Base-by-base conservation (phyloP, 768 basidiomycete genomes). In the Russula vinacea region DNA sequence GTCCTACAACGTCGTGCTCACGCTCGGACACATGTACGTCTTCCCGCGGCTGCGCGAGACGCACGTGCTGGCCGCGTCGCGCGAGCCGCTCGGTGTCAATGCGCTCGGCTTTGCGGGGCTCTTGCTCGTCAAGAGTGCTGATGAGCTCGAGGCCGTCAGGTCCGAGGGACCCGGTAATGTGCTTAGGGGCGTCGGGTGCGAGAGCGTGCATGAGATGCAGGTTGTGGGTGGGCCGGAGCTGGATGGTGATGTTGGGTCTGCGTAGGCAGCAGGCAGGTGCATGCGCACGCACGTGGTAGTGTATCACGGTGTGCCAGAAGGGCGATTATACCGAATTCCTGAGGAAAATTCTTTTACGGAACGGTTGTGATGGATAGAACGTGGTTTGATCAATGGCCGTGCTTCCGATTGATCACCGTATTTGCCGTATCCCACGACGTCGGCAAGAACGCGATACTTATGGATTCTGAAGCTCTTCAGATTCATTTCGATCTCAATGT, bases 101-200 rank as follows among this genome's bases (percentile, higher is more conserved):
- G 82, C 95, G 51, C 80, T 97, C 54, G 95, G 92, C 16, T 97
- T 89, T 72, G 90, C 92, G 8, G 95, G 95, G 1, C 85, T 92
- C 87, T 70, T 97, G 65, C 82, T 97, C 60, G 92, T 91, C 29
- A 92, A 89, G 78, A 92, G 88, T 67, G 84, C 89, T 59, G 80
- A 80, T 22, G 92, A 95, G 75, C 73, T 92, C 56, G 83, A 85
- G 60, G 82, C 80, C 2, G 81, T 97, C 47, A 83, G 83, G 73
- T 74, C 76, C 62, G 85, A 87, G 73, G 82, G 85, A 1, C 76
- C 90, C 32, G 77, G 79, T 9, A 84, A 78, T 62, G 86, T 94
- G 39, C 72, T 94, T 67, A 74, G 78, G 55, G 80, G 76, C 22
- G 89, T 92, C 10, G 89, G 81, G 29, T 74, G 89, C 68, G 75